phyloP scores from a whole-genome alignment of 768 basidiomycete species.

The Boletus speciosus region DNA sequence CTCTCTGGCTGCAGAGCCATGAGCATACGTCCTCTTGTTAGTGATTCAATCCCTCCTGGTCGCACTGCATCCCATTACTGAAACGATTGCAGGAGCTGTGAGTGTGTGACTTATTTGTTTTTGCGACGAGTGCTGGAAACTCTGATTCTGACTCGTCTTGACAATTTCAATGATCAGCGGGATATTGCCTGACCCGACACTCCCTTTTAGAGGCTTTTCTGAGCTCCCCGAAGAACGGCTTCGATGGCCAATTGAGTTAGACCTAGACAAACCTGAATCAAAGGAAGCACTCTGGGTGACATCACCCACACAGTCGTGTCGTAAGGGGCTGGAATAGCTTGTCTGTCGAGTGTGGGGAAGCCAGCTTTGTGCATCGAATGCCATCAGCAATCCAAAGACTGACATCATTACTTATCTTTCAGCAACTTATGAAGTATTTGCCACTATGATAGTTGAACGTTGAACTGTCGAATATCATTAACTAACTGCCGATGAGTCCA shows the following conservation, averaged over 20 bases:
- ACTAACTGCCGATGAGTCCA: background rate
- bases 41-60: background rate
- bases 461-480: background rate
- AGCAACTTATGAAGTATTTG: background rate
- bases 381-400: background rate
- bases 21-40: background rate
- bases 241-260: background rate
- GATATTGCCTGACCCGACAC: background rate
- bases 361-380: background rate
- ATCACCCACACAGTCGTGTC: background rate
- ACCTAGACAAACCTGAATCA: background rate
- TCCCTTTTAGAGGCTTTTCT: background rate
- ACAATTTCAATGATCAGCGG: background rate
- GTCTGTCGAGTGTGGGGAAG: background rate
- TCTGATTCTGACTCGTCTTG: background rate
- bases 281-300: background rate
- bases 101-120: background rate
- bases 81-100: background rate
- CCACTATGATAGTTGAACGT: background rate
- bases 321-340: background rate
- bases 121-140: background rate
- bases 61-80: no score
- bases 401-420: background rate
- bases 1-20: no score
- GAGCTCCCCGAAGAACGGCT: background rate